Conservation (phyloP, 352 stramenopile species). For the Pythium aquatile region DNA sequence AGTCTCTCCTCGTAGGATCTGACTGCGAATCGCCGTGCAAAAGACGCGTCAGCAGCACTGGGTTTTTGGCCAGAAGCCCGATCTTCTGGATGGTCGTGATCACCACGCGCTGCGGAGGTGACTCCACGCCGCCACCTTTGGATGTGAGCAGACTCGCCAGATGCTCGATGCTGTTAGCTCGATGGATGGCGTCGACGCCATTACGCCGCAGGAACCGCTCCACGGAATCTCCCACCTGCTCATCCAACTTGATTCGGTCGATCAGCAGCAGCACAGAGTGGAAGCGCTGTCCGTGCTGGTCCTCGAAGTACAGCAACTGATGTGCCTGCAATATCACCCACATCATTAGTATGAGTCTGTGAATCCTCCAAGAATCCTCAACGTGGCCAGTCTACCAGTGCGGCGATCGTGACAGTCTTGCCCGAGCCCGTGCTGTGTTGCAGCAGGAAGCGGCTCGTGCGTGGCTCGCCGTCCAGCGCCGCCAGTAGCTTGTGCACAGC, state of each 20-base stretch:
- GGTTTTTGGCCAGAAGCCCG: conserved; percentile 61
- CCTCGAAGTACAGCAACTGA: conserved; percentile 61
- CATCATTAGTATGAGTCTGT: not conserved
- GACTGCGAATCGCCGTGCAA: conserved; percentile 41
- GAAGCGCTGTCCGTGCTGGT: conserved; percentile 43
- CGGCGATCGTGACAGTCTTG: conserved; percentile 80
- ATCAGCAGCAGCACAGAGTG: conserved; percentile 78
- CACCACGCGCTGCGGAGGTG: conserved; percentile 50
- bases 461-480: conserved; percentile 31
- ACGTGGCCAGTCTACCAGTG: conserved; percentile 29
- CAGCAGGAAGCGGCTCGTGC: conserved; percentile 51
- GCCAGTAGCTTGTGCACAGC: conserved; percentile 55
- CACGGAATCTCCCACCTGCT: conserved; percentile 72
- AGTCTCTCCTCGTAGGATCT: conserved; percentile 17
- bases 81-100: conserved; percentile 86
- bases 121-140: conserved; percentile 20
- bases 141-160: conserved; percentile 50
- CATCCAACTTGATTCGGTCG: conserved; percentile 82
- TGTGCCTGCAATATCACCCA: conserved; percentile 35
- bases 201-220: conserved; percentile 73
- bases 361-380: too few species aligned
- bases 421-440: conserved; percentile 83
- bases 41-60: conserved; percentile 63
- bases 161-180: conserved; percentile 72
- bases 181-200: conserved; percentile 66